Base-by-base conservation (phyloP, 805 yeast genomes). In the Brettanomyces anomalus region DNA sequence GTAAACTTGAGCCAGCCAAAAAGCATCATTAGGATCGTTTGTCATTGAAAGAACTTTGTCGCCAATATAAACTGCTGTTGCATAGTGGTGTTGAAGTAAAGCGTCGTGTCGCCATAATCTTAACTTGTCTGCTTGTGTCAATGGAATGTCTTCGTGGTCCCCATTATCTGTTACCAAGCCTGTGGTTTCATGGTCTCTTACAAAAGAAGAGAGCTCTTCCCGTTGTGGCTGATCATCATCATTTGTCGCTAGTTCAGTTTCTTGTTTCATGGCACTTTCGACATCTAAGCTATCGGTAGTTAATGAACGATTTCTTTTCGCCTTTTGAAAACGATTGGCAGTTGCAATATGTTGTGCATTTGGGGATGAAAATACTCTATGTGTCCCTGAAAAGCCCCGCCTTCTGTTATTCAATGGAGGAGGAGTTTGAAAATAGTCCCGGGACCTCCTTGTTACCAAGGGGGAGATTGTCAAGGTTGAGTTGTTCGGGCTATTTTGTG, bases 71-170 rank as follows among this genome's bases (percentile, higher is more conserved):
- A 83, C 90, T 0, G 97, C 97, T 0, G 97, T 86, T 36, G 72
- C 72, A 60, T 85, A 85, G 48, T 88, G 94, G 58, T 89, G 97
- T 53, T 89, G 95, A 81, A 84, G 79, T 44, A 84, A 61, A 0
- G 98, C 95, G 56, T 88, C 96, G 49, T 88, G 94, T 39, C 97
- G 68, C 98, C 97, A 93, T 24, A 85, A 67, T 37, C 97, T 65
- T 31, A 93, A 70, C 51, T 81, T 79, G 49, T 90, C 97, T 0
- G 89, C 93, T 45, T 85, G 93, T 0, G 95, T 74, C 34, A 77
- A 55, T 5, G 81, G 81, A 41, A 67, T 45, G 20, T 60, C 60
- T 17, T 39, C 41, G 6, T 15, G 39, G 20, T 21, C 24, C 5
- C 6, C 14, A 35, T 15, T 15, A 14, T 35, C 21, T 35, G 16